phyloP scores from a whole-genome alignment of 2,329 filamentous ascomycete species.

The Aspergillus terreus region DNA sequence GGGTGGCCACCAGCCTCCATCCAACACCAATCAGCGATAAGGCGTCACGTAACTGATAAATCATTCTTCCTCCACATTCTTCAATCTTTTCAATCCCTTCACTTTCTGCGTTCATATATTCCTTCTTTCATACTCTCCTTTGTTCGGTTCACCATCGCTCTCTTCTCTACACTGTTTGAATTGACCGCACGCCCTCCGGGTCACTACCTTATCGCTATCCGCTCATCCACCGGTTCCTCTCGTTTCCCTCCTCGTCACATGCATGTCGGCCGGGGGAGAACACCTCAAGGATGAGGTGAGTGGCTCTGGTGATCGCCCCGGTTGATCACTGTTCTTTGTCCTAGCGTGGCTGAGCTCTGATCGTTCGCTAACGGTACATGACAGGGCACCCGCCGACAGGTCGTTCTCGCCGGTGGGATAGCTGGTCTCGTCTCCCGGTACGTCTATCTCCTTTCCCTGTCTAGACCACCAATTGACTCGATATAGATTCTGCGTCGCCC shows the following conservation, averaged over 20 bases:
- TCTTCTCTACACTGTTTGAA: not conserved
- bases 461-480: not conserved
- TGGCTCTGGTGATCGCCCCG: not conserved
- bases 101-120: not conserved
- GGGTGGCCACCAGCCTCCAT: not conserved
- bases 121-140: not conserved
- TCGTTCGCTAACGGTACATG: not conserved
- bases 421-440: conserved; percentile 88
- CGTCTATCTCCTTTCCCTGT: conserved; percentile 5
- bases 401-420: conserved; percentile 62
- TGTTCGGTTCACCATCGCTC: not conserved
- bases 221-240: not conserved
- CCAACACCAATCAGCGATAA: not conserved
- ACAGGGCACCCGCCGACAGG: conserved; percentile 64
- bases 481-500: conserved; percentile 80
- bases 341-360: not conserved
- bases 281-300: conserved; percentile 67
- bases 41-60: not conserved
- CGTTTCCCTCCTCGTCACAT: conserved; percentile 34
- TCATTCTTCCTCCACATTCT: not conserved
- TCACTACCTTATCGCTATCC: not conserved
- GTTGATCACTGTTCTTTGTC: not conserved
- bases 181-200: not conserved
- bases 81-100: not conserved
- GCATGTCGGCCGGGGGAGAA: conserved; percentile 61